A percentile compares a stretch with the other conserved stretches of the same genome.
phyloP scores from a whole-genome alignment of 345 rosid species.

The Gossypium arboreum region DNA sequence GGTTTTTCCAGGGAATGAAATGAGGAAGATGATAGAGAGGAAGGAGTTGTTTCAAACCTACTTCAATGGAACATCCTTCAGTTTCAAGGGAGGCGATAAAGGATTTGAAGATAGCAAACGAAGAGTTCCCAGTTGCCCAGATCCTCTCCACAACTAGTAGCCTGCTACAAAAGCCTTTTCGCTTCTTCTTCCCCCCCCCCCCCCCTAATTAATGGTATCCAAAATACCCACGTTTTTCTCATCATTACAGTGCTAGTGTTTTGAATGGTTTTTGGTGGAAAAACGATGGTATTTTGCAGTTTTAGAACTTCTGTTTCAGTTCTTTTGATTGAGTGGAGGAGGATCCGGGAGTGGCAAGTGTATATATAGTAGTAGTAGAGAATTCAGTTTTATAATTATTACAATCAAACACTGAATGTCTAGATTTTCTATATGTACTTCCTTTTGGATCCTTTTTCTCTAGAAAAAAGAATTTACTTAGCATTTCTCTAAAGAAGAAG shows the following conservation, averaged over 20 bases:
- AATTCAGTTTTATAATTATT: background rate
- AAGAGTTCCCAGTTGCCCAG: conserved; percentile 87
- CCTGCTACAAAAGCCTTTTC: conserved; percentile 5
- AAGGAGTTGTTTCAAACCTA: conserved; percentile 23
- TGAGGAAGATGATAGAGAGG: conserved; percentile 2
- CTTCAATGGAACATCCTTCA: conserved; percentile 33
- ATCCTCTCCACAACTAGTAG: conserved; percentile 84
- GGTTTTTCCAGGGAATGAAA: conserved; percentile 29
- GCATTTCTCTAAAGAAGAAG: background rate
- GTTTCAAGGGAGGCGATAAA: conserved; percentile 30
- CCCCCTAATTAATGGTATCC: conserved; percentile 24
- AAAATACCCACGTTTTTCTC: conserved; percentile 61
- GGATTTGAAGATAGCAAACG: conserved; percentile 57
- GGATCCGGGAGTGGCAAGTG: conserved; percentile 5
- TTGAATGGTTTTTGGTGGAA: conserved; percentile 23
- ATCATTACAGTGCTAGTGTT: conserved; percentile 20
- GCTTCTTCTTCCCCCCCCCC: background rate
- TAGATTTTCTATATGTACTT: conserved; percentile 1
- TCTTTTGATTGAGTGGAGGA: background rate
- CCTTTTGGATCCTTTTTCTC: conserved; percentile 6
- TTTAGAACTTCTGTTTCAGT: background rate
- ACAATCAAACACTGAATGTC: background rate
- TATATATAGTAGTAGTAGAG: conserved; percentile 13
- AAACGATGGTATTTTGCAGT: conserved; percentile 60
- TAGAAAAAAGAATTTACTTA: background rate